Evolutionary conservation across 495 filamentous ascomycete genomes (phyloP).

Genomic region (Parathielavia hyrcaniae): DNA sequence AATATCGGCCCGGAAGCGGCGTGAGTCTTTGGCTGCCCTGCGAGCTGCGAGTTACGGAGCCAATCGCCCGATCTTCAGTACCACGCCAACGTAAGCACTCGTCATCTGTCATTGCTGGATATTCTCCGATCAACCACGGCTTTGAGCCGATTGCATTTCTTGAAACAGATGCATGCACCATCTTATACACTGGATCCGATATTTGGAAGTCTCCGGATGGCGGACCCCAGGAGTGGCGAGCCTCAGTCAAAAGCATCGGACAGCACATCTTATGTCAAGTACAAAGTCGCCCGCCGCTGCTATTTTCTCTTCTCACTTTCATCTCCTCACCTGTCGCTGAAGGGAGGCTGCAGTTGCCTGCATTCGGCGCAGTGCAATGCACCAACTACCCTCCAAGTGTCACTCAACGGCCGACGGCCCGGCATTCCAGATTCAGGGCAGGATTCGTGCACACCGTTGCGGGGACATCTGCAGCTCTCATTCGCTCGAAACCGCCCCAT

Average conservation of each 20-base stretch:
- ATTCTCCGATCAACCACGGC: slow-evolving; percentile 3
- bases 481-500: slow-evolving; percentile 18
- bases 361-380: slow-evolving; percentile 18
- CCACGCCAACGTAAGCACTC: slow-evolving; percentile 8
- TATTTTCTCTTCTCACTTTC: neutral
- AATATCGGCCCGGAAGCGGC: slow-evolving; percentile 35
- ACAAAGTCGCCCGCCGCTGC: slow-evolving; percentile 13
- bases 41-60: slow-evolving; percentile 15
- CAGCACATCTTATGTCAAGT: neutral
- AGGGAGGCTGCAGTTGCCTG: slow-evolving; percentile 18
- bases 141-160: neutral
- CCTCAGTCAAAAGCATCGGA: no score
- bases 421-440: slow-evolving; percentile 37
- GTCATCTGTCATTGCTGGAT: slow-evolving; percentile 18
- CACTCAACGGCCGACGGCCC: slow-evolving; percentile 34
- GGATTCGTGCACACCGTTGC: slow-evolving; percentile 32
- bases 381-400: no score
- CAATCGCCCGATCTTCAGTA: slow-evolving; percentile 18
- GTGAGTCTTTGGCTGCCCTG: slow-evolving; percentile 12
- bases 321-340: slow-evolving; percentile 21
- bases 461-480: slow-evolving; percentile 15
- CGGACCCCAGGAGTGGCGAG: no score
- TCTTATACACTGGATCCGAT: no score
- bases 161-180: no score
- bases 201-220: neutral